Evolutionary conservation across 2,329 filamentous ascomycete species (phyloP).

Genomic region (Tolypocladium cylindrosporum): DNA sequence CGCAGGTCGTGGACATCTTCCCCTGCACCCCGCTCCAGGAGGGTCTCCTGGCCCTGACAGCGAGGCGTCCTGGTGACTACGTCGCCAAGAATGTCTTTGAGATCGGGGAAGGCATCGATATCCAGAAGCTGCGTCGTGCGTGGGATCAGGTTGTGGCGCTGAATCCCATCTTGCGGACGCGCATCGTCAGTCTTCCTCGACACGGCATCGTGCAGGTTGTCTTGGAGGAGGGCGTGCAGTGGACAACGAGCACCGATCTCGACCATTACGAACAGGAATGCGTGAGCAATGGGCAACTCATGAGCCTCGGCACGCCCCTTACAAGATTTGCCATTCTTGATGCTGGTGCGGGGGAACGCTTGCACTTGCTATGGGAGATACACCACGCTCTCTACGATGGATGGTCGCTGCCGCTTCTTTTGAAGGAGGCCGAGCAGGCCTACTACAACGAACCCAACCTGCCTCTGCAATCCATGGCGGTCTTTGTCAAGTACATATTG

Average conservation of each 20-base stretch:
- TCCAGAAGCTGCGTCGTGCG: constrained; percentile 2
- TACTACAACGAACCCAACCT: constrained; percentile 5
- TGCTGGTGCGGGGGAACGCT: background rate
- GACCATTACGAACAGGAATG: background rate
- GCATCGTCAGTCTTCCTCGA: constrained; percentile 5
- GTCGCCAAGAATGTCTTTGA: constrained; percentile 7
- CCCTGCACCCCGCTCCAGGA: constrained; percentile 13
- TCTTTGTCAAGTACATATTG: constrained; percentile 32
- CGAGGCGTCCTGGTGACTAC: constrained; percentile 7
- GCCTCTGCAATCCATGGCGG: constrained; percentile 16
- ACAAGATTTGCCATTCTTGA: constrained; percentile 4
- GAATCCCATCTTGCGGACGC: constrained; percentile 7
- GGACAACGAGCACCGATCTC: background rate
- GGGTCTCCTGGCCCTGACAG: constrained; percentile 9
- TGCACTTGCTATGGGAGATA: constrained; percentile 8
- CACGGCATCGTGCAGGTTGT: constrained; percentile 10
- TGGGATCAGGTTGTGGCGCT: constrained; percentile 8
- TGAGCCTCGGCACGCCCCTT: constrained; percentile 8
- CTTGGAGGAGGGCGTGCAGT: constrained; percentile 1
- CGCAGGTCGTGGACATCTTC: constrained; percentile 8
- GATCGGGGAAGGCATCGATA: constrained; percentile 5
- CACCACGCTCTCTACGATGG: constrained; percentile 41
- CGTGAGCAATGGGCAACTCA: background rate
- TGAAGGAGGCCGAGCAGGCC: constrained; percentile 6
- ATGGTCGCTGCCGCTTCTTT: constrained; percentile 34